A percentile compares a stretch with the other conserved stretches of the same genome.
Conservation (phyloP, 2,329 filamentous ascomycete species). For the Colletotrichum sp. region DNA sequence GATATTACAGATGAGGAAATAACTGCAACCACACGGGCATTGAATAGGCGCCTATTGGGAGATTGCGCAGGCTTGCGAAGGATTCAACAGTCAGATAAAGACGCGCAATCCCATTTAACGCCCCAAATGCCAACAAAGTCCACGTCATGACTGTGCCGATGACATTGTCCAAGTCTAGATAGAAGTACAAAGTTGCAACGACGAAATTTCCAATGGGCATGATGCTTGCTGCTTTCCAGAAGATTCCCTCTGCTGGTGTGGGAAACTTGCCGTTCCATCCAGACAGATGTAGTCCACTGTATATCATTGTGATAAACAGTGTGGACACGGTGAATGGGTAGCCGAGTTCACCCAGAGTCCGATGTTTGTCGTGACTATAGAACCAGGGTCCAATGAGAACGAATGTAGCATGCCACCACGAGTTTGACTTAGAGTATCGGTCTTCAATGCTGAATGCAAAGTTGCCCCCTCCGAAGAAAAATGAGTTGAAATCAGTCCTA, state of each 20-base stretch:
- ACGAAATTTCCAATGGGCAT: accelerated
- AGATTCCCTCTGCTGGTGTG: neutral
- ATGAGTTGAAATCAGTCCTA: accelerated
- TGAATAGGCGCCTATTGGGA: neutral
- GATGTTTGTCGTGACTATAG: no score
- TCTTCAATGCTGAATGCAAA: accelerated
- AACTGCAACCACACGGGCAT: neutral
- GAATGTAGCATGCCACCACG: neutral
- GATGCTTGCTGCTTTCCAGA: neutral
- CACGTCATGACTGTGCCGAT: no score
- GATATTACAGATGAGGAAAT: neutral
- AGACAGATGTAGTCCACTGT: neutral
- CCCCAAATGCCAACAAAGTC: no score
- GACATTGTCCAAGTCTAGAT: no score
- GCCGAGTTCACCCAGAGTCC: no score
- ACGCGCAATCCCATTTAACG: neutral
- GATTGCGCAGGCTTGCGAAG: neutral
- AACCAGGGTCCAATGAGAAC: no score
- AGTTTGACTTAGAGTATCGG: accelerated
- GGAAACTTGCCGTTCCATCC: neutral
- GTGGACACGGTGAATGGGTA: accelerated
- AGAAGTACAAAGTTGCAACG: no score
- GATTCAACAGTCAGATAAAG: neutral
- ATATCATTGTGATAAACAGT: neutral
- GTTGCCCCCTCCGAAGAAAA: accelerated